Evolutionary conservation across 2,329 filamentous ascomycete genomes (phyloP).

Genomic region (Aspergillus texensis): DNA sequence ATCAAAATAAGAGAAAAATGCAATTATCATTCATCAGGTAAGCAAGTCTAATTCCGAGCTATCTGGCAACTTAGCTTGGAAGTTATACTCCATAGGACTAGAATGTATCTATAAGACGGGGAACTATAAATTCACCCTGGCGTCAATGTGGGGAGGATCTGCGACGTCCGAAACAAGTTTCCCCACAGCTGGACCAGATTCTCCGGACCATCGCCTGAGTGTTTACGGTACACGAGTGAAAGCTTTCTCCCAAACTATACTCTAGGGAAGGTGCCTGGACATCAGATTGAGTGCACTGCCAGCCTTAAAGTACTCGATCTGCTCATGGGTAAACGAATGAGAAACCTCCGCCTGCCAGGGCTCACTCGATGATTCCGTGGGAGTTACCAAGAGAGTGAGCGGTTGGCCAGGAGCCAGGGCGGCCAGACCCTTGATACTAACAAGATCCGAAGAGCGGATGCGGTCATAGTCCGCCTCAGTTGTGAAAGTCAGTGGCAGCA

Average conservation of each 20-base stretch:
- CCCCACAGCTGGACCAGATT: neutral
- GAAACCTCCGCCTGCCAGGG: neutral
- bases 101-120: neutral
- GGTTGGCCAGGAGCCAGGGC: neutral
- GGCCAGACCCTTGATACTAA: no score
- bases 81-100: neutral
- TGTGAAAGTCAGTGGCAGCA: slow-evolving; percentile 92
- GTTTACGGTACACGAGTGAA: neutral
- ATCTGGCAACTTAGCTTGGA: neutral
- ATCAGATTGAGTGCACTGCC: slow-evolving; percentile 97
- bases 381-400: neutral
- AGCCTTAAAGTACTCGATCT: slow-evolving; percentile 99
- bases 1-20: no score
- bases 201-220: neutral
- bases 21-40: no score
- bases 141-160: neutral
- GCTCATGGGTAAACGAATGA: slow-evolving; percentile 68
- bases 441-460: neutral
- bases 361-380: neutral
- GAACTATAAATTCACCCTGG: neutral
- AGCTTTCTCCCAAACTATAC: neutral
- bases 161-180: neutral
- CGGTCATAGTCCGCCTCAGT: slow-evolving; percentile 80
- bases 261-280: slow-evolving; percentile 53
- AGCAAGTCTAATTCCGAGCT: neutral